Evolutionary conservation across 2,329 filamentous ascomycete species (phyloP).

Genomic region (Purpureocillium lavendulum): DNA sequence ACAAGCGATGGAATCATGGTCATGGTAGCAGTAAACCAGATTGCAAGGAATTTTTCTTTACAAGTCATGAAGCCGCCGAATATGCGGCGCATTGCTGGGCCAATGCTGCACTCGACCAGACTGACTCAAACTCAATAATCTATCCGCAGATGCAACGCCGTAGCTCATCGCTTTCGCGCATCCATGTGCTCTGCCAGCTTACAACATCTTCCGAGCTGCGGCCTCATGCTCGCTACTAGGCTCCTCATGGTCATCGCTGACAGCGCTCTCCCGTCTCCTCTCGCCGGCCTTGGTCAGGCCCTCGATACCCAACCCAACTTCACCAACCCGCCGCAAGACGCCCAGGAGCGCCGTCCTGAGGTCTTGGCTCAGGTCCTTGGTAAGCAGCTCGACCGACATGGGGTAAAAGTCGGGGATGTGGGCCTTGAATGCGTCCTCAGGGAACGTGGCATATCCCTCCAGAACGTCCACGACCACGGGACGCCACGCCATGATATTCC

Average conservation of each 20-base stretch:
- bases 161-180: conserved; percentile 7
- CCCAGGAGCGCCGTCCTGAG: conserved; percentile 70
- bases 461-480: conserved; percentile 96
- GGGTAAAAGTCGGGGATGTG: conserved; percentile 83
- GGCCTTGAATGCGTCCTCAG: conserved; percentile 66
- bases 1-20: too few species aligned
- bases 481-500: conserved; percentile 94
- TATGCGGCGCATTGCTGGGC: too few species aligned
- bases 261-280: conserved; percentile 30
- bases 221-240: conserved; percentile 20
- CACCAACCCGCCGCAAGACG: conserved; percentile 74
- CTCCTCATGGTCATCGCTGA: conserved; percentile 23
- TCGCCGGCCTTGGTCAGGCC: conserved; percentile 30
- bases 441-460: conserved; percentile 84
- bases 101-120: too few species aligned
- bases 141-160: conserved; percentile 22
- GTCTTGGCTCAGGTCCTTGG: conserved; percentile 72
- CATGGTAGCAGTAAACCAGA: too few species aligned
- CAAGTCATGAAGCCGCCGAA: conserved; percentile 1
- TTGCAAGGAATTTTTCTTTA: background rate
- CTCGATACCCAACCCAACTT: conserved; percentile 56
- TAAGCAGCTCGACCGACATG: conserved; percentile 71
- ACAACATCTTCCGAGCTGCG: conserved; percentile 26
- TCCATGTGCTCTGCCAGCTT: conserved; percentile 4
- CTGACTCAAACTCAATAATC: conserved; percentile 14